Conservation (phyloP, 2,329 filamentous ascomycete species). For the Trichoderma pleuroti region DNA sequence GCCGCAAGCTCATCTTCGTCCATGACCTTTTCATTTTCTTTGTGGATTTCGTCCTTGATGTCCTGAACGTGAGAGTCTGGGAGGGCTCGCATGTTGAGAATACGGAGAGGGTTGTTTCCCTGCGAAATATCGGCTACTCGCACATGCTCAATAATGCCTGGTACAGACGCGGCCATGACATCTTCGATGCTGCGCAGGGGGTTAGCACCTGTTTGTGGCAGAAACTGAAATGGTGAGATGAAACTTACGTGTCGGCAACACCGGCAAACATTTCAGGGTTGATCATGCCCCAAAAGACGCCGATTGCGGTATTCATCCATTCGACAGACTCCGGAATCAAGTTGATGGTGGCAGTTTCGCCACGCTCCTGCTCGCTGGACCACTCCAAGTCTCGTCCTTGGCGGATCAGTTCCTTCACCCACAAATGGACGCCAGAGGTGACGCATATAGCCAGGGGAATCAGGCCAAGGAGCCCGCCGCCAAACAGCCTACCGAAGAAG, state of each 20-base stretch:
- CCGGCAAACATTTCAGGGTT: conserved; percentile 94
- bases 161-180: conserved; percentile 94
- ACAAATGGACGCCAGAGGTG: conserved; percentile 76
- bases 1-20: conserved; percentile 84
- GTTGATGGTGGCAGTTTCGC: conserved; percentile 81
- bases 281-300: conserved; percentile 82
- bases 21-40: conserved; percentile 74
- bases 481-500: conserved; percentile 74
- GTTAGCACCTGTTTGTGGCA: neutral
- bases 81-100: conserved; percentile 81
- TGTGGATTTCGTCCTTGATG: conserved; percentile 75
- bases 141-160: conserved; percentile 87
- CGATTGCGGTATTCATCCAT: conserved; percentile 90
- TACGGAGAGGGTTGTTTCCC: conserved; percentile 83
- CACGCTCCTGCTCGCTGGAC: conserved; percentile 80
- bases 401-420: conserved; percentile 81
- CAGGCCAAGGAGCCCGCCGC: conserved; percentile 71
- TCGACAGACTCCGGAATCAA: conserved; percentile 89
- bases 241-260: conserved; percentile 71
- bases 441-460: conserved; percentile 70
- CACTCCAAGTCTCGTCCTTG: conserved; percentile 83
- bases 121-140: conserved; percentile 94
- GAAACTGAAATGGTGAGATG: neutral
- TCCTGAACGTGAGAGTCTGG: conserved; percentile 75
- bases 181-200: conserved; percentile 49